Base-by-base conservation (phyloP, 164 flowering plant species). In the Nymphaea thermarum region DNA sequence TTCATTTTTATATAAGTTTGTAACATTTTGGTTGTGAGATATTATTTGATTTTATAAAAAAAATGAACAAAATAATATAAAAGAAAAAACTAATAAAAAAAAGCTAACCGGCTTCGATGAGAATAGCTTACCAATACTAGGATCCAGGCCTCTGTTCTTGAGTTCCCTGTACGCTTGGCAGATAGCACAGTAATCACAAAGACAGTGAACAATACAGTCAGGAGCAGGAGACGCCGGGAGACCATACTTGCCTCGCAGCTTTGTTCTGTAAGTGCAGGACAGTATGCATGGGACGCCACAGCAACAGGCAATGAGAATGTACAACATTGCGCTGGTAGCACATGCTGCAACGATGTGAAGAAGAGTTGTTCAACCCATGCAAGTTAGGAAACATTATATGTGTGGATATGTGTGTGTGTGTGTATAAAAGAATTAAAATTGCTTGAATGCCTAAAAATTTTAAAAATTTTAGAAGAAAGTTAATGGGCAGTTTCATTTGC, bases 181-280 rank as follows among this genome's bases (percentile, higher is more conserved):
- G 15, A 82, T 76, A n/a, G 85, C 85, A 51, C 82, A 80, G 47
- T 64, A 64, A 44, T 80, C 83, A n/a, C 80, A 80, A 0, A 78
- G 47, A 62, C 61, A 72, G 62, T 80, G 85, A 15, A 75, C 59
- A 18, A 74, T 4, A 75, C 78, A 77, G 47, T 82, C 83, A 0
- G 80, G 75, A 2, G 76, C 79, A 0, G 85, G 80, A 10, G 75
- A 45, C 67, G 80, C 85, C 10, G 74, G 43, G 1, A 80, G 79
- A 4, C 57, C 64, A 42, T 68, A 80, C 43, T 66, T 71, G 71
- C 43, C 70, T 57, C 82, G 70, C 47, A 80, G 71, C 43, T 75
- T 82, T 0, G 77, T 69, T 2, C 85, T 76, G 44, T 80, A 82
- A 2, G 72, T 55, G 74, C 80, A 75, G 0, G 85, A 80, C 3